These are phyloP conservation scores for Pichia heedii DNA, from an alignment of 805 yeast species.

Conservation along the genomic window DNA sequence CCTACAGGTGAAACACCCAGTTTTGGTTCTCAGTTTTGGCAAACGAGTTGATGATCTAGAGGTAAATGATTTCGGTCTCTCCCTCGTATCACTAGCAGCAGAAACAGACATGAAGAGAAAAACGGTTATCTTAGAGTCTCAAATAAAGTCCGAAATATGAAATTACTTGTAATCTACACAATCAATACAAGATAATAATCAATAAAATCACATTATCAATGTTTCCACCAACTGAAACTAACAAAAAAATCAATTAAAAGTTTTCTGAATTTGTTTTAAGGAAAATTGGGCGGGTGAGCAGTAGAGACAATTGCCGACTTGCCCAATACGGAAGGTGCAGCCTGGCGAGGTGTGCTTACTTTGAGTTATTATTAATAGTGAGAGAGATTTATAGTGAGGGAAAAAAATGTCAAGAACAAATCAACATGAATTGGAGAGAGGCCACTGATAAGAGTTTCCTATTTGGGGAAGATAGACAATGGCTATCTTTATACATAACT, in stretches of 20 bases:
- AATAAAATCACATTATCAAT: too few relatives aligned
- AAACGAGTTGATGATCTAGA: conserved; percentile 3
- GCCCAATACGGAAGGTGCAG: neutral
- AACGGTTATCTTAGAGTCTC: neutral
- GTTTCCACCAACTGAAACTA: too few relatives aligned
- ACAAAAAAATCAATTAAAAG: neutral
- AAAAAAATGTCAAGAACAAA: too few relatives aligned
- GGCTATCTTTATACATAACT: neutral
- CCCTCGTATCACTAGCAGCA: neutral
- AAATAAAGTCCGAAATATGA: neutral
- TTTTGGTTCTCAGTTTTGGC: conserved; percentile 22
- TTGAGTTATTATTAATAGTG: too few relatives aligned
- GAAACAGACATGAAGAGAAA: neutral
- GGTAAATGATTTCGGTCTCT: neutral
- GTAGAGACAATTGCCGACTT: too few relatives aligned
- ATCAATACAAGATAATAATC: too few relatives aligned
- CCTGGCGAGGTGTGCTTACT: too few relatives aligned
- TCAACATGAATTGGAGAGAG: too few relatives aligned
- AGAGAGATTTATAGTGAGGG: too few relatives aligned
- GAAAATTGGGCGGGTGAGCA: too few relatives aligned
- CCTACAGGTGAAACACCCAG: conserved; percentile 31
- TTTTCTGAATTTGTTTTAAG: too few relatives aligned
- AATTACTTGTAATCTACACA: too few relatives aligned
- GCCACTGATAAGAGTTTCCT: neutral
- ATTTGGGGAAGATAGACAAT: neutral